phyloP scores from a whole-genome alignment of 2,329 filamentous ascomycete species.

The Cadophora luteo-olivacea region DNA sequence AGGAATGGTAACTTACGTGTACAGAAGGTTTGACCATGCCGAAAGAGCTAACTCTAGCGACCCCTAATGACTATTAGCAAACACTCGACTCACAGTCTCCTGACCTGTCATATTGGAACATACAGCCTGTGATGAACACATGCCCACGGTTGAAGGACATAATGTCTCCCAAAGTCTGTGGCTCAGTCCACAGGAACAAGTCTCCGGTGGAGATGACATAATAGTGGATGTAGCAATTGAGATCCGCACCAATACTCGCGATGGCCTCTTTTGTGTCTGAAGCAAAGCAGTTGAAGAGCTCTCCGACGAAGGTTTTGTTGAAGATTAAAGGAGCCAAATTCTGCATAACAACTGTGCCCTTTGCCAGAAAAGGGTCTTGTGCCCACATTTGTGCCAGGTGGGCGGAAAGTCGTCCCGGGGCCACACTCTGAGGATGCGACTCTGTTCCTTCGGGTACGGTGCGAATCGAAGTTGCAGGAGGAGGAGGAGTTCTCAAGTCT shows the following conservation, averaged over 20 bases:
- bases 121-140: conserved; percentile 21
- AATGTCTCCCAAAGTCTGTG: not conserved
- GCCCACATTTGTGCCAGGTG: conserved; percentile 4
- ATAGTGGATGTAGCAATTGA: conserved; percentile 20
- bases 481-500: not conserved
- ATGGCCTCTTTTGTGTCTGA: conserved; percentile 14
- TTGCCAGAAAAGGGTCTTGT: conserved; percentile 6
- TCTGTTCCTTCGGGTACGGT: not conserved
- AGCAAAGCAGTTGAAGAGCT: not conserved
- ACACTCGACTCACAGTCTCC: not conserved
- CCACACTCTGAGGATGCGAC: conserved; percentile 2
- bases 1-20: not conserved
- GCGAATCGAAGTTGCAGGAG: not conserved
- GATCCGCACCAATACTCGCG: conserved; percentile 11
- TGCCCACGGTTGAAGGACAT: conserved; percentile 13
- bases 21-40: conserved; percentile 19
- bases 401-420: not conserved
- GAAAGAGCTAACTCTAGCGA: conserved; percentile 15
- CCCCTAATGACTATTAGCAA: not conserved
- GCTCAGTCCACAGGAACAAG: conserved; percentile 23
- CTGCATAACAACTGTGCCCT: conserved; percentile 6
- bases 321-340: not conserved
- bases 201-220: conserved; percentile 12
- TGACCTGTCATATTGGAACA: not conserved
- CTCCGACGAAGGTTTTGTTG: not conserved